Evolutionary conservation across 176 grass and related monocot species (phyloP).

Genomic region (Hsuehochloa calcarea): DNA sequence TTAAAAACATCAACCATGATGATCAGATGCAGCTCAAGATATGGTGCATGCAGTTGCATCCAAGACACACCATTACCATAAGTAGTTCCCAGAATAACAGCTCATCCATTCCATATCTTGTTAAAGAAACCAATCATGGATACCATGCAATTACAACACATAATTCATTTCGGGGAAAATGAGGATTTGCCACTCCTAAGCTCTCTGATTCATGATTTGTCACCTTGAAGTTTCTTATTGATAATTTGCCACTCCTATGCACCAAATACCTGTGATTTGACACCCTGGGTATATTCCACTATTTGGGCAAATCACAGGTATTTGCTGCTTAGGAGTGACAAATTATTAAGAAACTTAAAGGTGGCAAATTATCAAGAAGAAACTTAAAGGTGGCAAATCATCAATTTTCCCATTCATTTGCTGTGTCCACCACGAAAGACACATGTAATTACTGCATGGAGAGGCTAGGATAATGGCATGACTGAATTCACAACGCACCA

Average conservation of each 20-base stretch:
- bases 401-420: neutral
- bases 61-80: neutral
- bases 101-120: slow-evolving; percentile 6
- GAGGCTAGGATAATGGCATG: neutral
- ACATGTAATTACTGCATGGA: slow-evolving; percentile 20
- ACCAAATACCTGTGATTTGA: no score
- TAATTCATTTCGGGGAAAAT: neutral
- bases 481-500: neutral
- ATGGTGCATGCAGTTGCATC: neutral
- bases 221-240: no score
- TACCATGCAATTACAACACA: neutral
- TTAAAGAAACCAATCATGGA: slow-evolving; percentile 27
- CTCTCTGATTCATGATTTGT: no score
- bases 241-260: no score
- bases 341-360: no score
- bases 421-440: slow-evolving; percentile 25
- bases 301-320: no score
- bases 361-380: no score
- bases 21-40: slow-evolving; percentile 18
- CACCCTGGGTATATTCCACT: no score
- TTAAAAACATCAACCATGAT: slow-evolving; percentile 12
- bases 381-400: no score
- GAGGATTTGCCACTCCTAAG: no score
- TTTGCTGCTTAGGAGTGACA: no score
- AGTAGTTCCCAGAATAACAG: slow-evolving; percentile 11